Evolutionary conservation across 192 early-diverging fungal species (phyloP).

Genomic region (Chytriomyces sp.): DNA sequence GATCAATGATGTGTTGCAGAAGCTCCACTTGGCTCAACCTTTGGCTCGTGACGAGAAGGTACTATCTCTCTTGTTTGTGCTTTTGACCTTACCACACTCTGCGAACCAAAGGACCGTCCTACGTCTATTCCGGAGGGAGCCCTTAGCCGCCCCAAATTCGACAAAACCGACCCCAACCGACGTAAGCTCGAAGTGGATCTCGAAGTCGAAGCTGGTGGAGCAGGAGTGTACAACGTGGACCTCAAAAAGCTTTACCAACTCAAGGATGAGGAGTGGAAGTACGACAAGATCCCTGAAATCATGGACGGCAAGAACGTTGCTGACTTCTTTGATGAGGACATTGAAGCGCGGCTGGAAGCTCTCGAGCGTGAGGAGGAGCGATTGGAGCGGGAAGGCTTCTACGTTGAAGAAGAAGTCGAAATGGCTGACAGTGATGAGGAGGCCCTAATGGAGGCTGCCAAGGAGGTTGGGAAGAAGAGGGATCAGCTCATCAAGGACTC

Average conservation of each 20-base stretch:
- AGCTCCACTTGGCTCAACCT: conserved; percentile 92
- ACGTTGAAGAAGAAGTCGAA: conserved; percentile 68
- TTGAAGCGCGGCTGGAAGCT: conserved; percentile 92
- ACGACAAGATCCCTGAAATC: conserved; percentile 98
- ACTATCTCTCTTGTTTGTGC: conserved; percentile 9
- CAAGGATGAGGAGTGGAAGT: conserved; percentile 86
- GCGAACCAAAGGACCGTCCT: conserved; percentile 55
- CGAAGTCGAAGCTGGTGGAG: conserved; percentile 86
- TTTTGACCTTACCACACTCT: not conserved
- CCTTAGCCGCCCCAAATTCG: conserved; percentile 71
- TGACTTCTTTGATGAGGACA: conserved; percentile 98
- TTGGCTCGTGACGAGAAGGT: conserved; percentile 78
- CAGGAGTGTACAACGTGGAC: conserved; percentile 96
- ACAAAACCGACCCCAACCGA: conserved; percentile 79
- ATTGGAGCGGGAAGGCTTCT: conserved; percentile 91
- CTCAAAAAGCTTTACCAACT: conserved; percentile 92
- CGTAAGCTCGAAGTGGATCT: conserved; percentile 85
- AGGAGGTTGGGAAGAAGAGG: conserved; percentile 84
- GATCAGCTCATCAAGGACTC: conserved; percentile 75
- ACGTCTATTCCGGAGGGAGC: conserved; percentile 81
- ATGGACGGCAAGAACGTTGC: conserved; percentile 98
- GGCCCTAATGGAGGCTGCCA: conserved; percentile 73
- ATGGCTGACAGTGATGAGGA: conserved; percentile 78
- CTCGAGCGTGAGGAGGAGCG: conserved; percentile 97
- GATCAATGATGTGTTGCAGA: conserved; percentile 91